Percentiles rank a stretch among this genome's conserved stretches.
Evolutionary conservation across 495 filamentous ascomycete species (phyloP).

Genomic region (Hypomontagnella monticulosa): DNA sequence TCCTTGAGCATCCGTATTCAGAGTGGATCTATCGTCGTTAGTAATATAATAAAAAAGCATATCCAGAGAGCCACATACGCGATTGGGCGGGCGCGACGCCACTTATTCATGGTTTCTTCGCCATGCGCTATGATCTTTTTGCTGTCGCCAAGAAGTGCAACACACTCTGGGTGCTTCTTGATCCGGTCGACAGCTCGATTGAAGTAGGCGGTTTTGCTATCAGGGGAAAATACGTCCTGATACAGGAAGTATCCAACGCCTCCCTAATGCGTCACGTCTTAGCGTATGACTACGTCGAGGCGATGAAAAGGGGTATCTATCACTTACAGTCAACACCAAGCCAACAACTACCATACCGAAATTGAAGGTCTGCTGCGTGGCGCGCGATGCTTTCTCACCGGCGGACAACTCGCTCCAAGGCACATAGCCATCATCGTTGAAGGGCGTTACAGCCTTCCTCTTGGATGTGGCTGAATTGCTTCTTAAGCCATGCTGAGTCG

Average conservation of each 20-base stretch:
- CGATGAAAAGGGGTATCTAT: slow-evolving; percentile 34
- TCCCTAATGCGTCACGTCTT: slow-evolving; percentile 59
- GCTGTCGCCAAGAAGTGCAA: slow-evolving; percentile 76
- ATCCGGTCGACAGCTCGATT: slow-evolving; percentile 86
- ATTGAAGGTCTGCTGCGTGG: slow-evolving; percentile 91
- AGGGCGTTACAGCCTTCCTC: slow-evolving; percentile 76
- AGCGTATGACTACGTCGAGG: slow-evolving; percentile 9
- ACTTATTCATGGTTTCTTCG: slow-evolving; percentile 81
- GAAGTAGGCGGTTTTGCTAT: slow-evolving; percentile 87
- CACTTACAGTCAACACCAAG: slow-evolving; percentile 72
- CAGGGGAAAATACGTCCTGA: slow-evolving; percentile 84
- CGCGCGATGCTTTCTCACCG: slow-evolving; percentile 82
- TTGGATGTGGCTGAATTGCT: slow-evolving; percentile 34
- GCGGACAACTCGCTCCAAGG: slow-evolving; percentile 79
- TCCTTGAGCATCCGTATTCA: slow-evolving; percentile 75
- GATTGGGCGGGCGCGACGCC: slow-evolving; percentile 86
- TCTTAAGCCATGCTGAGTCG: slow-evolving; percentile 43
- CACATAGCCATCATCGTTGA: slow-evolving; percentile 83
- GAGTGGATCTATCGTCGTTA: slow-evolving; percentile 62
- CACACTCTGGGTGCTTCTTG: slow-evolving; percentile 73
- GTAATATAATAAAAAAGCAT: neutral
- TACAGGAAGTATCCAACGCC: slow-evolving; percentile 82
- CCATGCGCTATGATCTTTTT: slow-evolving; percentile 85
- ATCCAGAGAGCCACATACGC: slow-evolving; percentile 63
- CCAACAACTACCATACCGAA: slow-evolving; percentile 80